Evolutionary conservation across 176 grass and related monocot species (phyloP), one percentile per base, ranked within the genome.

Genomic region (Eleusine indica): DNA sequence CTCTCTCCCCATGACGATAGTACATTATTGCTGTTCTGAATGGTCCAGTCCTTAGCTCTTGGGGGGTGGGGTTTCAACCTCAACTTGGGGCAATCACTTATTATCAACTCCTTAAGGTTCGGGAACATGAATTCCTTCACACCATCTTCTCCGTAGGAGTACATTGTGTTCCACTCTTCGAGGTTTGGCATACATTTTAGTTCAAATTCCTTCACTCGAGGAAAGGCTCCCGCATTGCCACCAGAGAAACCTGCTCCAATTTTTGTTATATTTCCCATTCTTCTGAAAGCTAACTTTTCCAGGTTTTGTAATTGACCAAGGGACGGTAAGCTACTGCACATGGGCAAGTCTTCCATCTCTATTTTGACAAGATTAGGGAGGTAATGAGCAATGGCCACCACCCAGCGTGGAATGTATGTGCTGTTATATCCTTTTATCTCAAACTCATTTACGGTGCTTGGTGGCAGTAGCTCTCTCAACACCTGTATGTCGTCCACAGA

Each of bases 401-500:
- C 54, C 82, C 73, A 70, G 10, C 7, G 3, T 25, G 83, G 83
- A 70, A 77, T 7, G 53, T 1, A 5, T 46, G 1, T 52, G 22
- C 25, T 16, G 0, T 0, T 84, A 16, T 84, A 84, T 16, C 73
- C 64, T 4, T 3, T 17, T 22, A 77, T 41, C 2, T 4, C 2
- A 21, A 77, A 60, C 6, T 30, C 0, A 3, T 32, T 5, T 42
- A 68, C 13, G 6, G 7, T 29, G n/a, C 62, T 28, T 6, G 70
- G 43, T 66, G 81, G 70, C 58, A 49, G 5, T 51, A 83, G 57
- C 3, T 84, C 63, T 30, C 11, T 11, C 47, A 76, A 29, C 15
- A 84, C 15, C 7, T 75, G 11, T 4, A 32, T 60, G 21, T 83
- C 71, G 35, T 83, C 81, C 18, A 83, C 35, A 42, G 4, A 60